Conservation (phyloP, 1,284 basidiomycete genomes). For the Cryptococcus jaspeensis region DNA sequence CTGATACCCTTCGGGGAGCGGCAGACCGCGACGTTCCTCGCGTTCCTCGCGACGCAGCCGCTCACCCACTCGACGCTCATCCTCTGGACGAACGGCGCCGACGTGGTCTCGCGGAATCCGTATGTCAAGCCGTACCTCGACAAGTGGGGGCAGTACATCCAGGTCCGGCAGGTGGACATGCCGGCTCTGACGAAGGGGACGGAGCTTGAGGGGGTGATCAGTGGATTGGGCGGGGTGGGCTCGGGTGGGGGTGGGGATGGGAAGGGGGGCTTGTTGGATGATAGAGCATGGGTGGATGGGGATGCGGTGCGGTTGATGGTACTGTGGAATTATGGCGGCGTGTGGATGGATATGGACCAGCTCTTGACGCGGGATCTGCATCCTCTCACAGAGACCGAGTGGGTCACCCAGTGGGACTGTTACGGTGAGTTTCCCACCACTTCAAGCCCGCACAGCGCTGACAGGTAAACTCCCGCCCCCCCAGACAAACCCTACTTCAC, state of each 20-base stretch:
- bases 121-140: slow-evolving; percentile 64
- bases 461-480: not conserved
- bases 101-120: slow-evolving; percentile 56
- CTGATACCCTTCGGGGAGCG: slow-evolving; percentile 71
- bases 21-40: slow-evolving; percentile 82
- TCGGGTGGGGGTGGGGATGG: slow-evolving; percentile 43
- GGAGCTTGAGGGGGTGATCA: slow-evolving; percentile 59
- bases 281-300: slow-evolving; percentile 87
- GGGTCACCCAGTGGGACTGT: slow-evolving; percentile 94
- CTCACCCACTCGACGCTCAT: slow-evolving; percentile 63
- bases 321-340: slow-evolving; percentile 83
- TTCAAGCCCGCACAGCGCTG: not conserved
- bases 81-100: slow-evolving; percentile 83
- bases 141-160: slow-evolving; percentile 68
- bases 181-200: slow-evolving; percentile 68
- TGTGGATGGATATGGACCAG: slow-evolving; percentile 96
- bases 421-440: slow-evolving; percentile 63
- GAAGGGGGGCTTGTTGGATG: slow-evolving; percentile 55
- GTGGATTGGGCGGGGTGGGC: not conserved
- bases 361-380: slow-evolving; percentile 77
- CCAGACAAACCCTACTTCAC: slow-evolving; percentile 80
- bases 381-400: slow-evolving; percentile 84
- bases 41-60: slow-evolving; percentile 86
- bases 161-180: slow-evolving; percentile 67
- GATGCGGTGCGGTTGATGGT: slow-evolving; percentile 80